Evolutionary conservation across 192 early-diverging fungal genomes (phyloP), one percentile per base, ranked within the genome.

Genomic region (Cetraspora pellucida): DNA sequence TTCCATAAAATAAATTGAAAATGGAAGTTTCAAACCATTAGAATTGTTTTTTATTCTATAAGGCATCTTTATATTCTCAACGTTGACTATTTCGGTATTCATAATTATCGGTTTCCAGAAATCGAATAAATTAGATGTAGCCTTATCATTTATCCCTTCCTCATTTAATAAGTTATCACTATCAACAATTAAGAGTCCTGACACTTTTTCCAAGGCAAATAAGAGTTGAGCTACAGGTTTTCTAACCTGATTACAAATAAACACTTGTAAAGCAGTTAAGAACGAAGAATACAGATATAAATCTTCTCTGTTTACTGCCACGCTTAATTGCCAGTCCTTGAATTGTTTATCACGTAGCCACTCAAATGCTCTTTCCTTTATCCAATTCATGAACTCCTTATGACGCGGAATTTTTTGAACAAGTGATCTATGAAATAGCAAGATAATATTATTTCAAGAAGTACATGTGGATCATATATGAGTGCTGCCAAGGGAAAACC

Each of bases 141-240:
- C n/a, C n/a, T n/a, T 19, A 54, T 54, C 13, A 52, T 17, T 17
- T 19, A 19, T 14, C 0, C 16, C 11, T 19, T 54, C 13, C 13
- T 19, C 13, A 54, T 54, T n/a, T 14, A 14, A 14, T 14, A 75
- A 44, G n/a, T 37, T 44, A 31, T 31, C 19, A 10, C 23, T 16
- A 11, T 47, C 37, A 11, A 9, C 19, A 23, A 23, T 31, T 23
- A 43, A 17, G 8, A 75, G 43, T 44, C 55, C 74, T 10, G 59
- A 75, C 27, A 49, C 19, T 27, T 30, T 27, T 65, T 75, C 74
- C 10, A 75, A 50, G 2, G 60, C 60, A 65, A 25, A 75, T 2
- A 75, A 46, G 6, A 75, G 47, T 52, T 75, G 21, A 27, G 74
- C 74, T n/a, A 75, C 31, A 28, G 57, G 74, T 60, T 75, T 65